Percentiles rank a stretch among this genome's conserved stretches.
Conservation (phyloP, 2,329 filamentous ascomycete genomes). For the Bisporella sp. region DNA sequence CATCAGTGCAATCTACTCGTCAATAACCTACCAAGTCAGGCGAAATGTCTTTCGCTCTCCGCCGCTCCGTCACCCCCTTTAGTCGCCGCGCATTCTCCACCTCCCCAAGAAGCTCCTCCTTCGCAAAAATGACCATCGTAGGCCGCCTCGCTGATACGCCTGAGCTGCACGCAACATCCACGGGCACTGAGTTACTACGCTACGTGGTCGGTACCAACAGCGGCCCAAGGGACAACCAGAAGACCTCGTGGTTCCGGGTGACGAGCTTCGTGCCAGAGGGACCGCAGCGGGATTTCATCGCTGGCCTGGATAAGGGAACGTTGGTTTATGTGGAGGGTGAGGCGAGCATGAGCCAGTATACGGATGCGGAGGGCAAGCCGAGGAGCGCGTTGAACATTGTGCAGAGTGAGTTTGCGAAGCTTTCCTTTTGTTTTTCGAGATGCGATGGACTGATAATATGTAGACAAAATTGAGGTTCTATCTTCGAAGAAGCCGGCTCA, state of each 20-base stretch:
- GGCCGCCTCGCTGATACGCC: conserved; percentile 77
- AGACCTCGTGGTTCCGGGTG: conserved; percentile 81
- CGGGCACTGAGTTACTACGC: conserved; percentile 65
- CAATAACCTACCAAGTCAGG: neutral
- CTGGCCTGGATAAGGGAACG: conserved; percentile 73
- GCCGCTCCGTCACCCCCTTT: conserved; percentile 31
- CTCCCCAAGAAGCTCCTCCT: conserved; percentile 44
- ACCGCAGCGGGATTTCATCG: conserved; percentile 61
- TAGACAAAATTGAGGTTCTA: too few relatives aligned
- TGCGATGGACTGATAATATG: too few relatives aligned
- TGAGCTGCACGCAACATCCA: conserved; percentile 64
- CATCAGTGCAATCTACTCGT: too few relatives aligned
- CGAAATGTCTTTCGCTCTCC: conserved; percentile 23
- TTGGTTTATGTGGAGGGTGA: conserved; percentile 82
- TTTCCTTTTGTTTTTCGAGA: too few relatives aligned
- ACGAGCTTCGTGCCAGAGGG: conserved; percentile 65
- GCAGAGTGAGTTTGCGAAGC: conserved; percentile 59
- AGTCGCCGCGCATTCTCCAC: conserved; percentile 69
- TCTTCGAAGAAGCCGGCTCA: too few relatives aligned
- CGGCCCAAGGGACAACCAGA: conserved; percentile 62
- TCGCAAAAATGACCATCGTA: conserved; percentile 80
- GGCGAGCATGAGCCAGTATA: conserved; percentile 58
- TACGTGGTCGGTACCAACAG: conserved; percentile 68
- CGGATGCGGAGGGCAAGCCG: conserved; percentile 64
- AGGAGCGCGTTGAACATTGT: conserved; percentile 59